Evolutionary conservation across 2,329 filamentous ascomycete genomes (phyloP).

Genomic region (Cercospora citrullina): DNA sequence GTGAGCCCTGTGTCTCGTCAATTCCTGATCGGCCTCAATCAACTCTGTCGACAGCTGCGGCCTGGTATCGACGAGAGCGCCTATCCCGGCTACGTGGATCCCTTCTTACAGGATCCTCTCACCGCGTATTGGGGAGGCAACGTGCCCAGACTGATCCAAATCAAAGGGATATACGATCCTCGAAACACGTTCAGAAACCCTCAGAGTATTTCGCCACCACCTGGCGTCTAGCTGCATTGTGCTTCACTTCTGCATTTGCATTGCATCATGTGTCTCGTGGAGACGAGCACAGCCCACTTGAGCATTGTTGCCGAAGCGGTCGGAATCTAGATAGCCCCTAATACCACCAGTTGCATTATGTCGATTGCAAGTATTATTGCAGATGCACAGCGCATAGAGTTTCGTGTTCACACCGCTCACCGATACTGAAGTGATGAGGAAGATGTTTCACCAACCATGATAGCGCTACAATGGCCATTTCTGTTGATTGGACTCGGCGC

Average conservation of each 20-base stretch:
- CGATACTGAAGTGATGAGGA: neutral
- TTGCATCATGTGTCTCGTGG: constrained; percentile 1
- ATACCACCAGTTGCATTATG: neutral
- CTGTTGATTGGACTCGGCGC: neutral
- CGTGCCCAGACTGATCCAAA: constrained; percentile 32
- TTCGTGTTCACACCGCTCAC: neutral
- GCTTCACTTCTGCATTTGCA: neutral
- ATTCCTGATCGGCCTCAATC: constrained; percentile 23
- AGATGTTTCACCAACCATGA: neutral
- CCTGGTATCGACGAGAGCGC: constrained; percentile 24
- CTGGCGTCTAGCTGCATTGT: neutral
- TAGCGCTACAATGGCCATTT: neutral
- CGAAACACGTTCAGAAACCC: constrained; percentile 31
- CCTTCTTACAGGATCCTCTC: constrained; percentile 35
- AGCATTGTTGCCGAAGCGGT: neutral
- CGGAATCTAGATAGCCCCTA: neutral
- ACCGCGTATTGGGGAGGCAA: constrained; percentile 38
- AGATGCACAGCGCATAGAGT: neutral
- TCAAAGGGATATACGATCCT: constrained; percentile 39
- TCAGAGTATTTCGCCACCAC: constrained; percentile 24
- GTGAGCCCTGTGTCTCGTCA: constrained; percentile 14
- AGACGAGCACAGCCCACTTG: neutral
- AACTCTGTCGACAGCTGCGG: constrained; percentile 13
- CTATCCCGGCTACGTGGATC: constrained; percentile 31
- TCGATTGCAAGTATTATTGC: neutral